Evolutionary conservation across 2,329 filamentous ascomycete species (phyloP).

Genomic region (Triangularia verruculosa): DNA sequence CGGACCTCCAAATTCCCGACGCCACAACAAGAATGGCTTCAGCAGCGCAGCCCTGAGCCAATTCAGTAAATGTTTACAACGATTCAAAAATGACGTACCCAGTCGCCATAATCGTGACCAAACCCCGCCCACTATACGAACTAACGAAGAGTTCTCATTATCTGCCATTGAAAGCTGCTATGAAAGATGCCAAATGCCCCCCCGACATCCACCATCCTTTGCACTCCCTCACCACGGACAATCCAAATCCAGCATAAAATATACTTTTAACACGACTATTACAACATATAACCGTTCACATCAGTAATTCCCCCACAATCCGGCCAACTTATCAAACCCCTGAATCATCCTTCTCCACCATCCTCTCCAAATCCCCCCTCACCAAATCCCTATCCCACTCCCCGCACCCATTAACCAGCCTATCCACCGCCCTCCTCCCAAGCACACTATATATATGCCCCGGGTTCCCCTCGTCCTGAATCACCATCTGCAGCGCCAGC

Average conservation of each 20-base stretch:
- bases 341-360: neutral
- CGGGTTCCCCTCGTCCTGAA: neutral
- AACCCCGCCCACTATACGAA: no score
- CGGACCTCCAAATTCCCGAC: no score
- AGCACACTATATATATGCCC: neutral
- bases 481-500: constrained; percentile 14
- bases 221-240: neutral
- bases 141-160: neutral
- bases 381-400: constrained; percentile 5
- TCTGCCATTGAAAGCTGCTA: neutral
- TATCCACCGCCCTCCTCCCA: neutral
- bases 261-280: neutral
- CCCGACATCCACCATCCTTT: neutral
- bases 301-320: neutral
- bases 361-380: neutral
- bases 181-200: neutral
- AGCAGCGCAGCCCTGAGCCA: no score
- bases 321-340: neutral
- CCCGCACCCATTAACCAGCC: neutral
- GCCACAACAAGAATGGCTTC: no score
- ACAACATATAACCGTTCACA: neutral
- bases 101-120: no score
- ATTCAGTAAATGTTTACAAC: no score
- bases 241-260: neutral
- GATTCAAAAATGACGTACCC: no score